Conservation (phyloP, 208 protist genomes). For the Angomonas ambiguus region DNA sequence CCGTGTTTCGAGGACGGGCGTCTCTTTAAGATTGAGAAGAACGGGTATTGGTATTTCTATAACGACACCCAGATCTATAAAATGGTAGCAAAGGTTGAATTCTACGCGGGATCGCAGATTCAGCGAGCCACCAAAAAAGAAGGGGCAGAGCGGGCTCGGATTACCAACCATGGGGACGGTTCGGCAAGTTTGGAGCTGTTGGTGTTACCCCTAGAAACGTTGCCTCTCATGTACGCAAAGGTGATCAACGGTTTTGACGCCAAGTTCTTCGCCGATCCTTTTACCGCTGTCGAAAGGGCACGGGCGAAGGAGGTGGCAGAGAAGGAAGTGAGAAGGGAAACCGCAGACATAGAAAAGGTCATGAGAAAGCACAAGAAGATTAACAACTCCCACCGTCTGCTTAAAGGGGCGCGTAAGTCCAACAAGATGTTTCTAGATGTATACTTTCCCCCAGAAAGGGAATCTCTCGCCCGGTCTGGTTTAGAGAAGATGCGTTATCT, state of each 20-base stretch:
- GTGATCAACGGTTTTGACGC: conserved; percentile 30
- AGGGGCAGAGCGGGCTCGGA: conserved; percentile 20
- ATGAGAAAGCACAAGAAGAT: conserved; percentile 18
- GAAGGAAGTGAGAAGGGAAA: conserved; percentile 17
- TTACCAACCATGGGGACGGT: conserved; percentile 15
- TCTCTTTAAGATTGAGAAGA: conserved; percentile 56
- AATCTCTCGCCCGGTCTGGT: conserved; percentile 41
- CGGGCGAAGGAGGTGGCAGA: conserved; percentile 10
- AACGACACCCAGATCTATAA: conserved; percentile 77
- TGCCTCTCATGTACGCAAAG: conserved; percentile 33
- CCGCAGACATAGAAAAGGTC: conserved; percentile 21
- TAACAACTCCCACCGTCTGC: conserved; percentile 27
- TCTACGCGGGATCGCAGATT: conserved; percentile 31
- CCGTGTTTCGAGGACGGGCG: conserved; percentile 53
- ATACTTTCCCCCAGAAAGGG: conserved; percentile 37
- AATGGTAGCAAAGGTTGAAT: conserved; percentile 48
- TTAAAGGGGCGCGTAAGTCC: conserved; percentile 29
- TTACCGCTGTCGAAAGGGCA: conserved; percentile 22
- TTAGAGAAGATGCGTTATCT: conserved; percentile 26
- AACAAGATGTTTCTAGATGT: conserved; percentile 41
- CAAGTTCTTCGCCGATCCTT: conserved; percentile 22
- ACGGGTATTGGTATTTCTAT: conserved; percentile 68
- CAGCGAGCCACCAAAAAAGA: conserved; percentile 14
- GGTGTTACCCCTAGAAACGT: conserved; percentile 37
- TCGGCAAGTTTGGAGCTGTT: conserved; percentile 25